Base-by-base conservation (phyloP, 2,329 filamentous ascomycete species). In the Diaporthe australafricana region DNA sequence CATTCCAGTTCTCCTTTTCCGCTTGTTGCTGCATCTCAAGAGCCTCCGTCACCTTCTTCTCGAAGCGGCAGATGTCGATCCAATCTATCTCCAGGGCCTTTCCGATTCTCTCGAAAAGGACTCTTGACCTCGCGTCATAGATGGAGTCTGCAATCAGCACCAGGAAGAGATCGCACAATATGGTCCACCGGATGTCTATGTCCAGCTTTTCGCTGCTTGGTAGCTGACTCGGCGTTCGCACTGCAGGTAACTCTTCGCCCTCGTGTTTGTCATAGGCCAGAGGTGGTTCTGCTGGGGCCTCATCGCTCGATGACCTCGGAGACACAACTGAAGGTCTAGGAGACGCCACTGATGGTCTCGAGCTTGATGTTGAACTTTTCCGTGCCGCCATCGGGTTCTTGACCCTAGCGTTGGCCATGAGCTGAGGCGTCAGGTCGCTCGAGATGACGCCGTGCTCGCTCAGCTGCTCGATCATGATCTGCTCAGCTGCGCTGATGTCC, bases 391-490 rank as follows among this genome's bases (percentile, higher is more conserved):
- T 92, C 7, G 96, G 96, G 78, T 99, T 99, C 78, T 94, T 94
- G 42, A 99, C 95, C 66, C 95, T 89, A 16, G 96, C 90, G 81
- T 98, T 99, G 74, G 94, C 91, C 92, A 97, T 97, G 55, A 99
- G 86, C 0, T 94, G 90, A 0, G 94, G 92, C 0, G 94, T 95
- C 71, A 99, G 85, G 80, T 99, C 96, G 55, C 87, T 85, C 0
- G 96, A 92, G 74, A 94, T 87, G 8, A 99, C 95, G 5, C 96
- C 96, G 82, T 99, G 96, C 71, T 96, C 93, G 16, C 94, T 92
- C 72, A 99, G 87, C 82, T 99, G 96, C 83, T 99, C 96, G 76
- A 99, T 98, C 96, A 99, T 99, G 81, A 99, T 87, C 84, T 99
- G 96, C 82, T 99, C 96, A 17, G 90, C 92, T 27, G 92, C 86